These are phyloP conservation scores for Thraustotheca clavata DNA, from an alignment of 352 stramenopile genomes.

Conservation along the genomic window DNA sequence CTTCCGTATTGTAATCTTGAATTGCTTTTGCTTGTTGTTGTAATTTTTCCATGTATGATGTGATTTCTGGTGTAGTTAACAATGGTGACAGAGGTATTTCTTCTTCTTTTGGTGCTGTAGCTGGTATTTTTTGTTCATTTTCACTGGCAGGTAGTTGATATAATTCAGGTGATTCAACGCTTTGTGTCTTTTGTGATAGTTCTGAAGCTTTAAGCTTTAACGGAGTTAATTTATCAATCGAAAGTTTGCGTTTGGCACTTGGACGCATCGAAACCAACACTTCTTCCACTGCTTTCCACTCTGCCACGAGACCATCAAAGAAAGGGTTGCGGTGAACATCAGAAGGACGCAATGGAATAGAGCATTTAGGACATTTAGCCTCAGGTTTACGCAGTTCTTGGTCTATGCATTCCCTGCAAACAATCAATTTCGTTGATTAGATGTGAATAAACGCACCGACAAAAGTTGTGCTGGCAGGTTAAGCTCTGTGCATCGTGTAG, in stretches of 20 bases:
- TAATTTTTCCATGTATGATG: not conserved
- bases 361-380: slow-evolving; percentile 56
- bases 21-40: not conserved
- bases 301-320: slow-evolving; percentile 67
- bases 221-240: slow-evolving; percentile 2
- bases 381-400: slow-evolving; percentile 47
- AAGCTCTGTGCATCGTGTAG: slow-evolving; percentile 82
- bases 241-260: slow-evolving; percentile 20
- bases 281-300: slow-evolving; percentile 66
- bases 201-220: slow-evolving; percentile 20
- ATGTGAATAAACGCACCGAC: slow-evolving; percentile 13
- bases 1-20: not conserved
- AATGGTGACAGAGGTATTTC: not conserved
- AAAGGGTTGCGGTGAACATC: slow-evolving; percentile 83
- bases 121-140: not conserved
- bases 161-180: not conserved
- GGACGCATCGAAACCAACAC: slow-evolving; percentile 34
- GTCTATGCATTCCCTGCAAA: slow-evolving; percentile 47
- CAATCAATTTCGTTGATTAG: not conserved
- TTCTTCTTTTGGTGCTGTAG: not conserved
- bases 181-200: not conserved
- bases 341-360: slow-evolving; percentile 59
- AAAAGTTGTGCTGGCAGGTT: slow-evolving; percentile 86
- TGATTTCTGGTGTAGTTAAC: not conserved
- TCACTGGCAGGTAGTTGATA: too few relatives aligned